Evolutionary conservation across 179 eudicot genomes (phyloP), one percentile per base, ranked within the genome.

Genomic region (Heliamphora pulchella): DNA sequence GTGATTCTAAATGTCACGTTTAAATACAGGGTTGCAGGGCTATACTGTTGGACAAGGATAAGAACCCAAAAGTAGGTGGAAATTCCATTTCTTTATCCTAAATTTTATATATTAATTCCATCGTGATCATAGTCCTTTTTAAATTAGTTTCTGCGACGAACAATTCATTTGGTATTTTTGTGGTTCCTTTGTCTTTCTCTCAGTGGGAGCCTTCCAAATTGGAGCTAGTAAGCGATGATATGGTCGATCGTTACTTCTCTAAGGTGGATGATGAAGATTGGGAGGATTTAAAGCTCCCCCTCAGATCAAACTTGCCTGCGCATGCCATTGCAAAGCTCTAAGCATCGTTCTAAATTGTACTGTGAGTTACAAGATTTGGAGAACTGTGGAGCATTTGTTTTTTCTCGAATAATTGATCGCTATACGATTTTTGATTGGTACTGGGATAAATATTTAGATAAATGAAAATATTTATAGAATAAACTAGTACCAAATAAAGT

Each of bases 21-120:
- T 15, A 51, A 61, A 54, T 83, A 80, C 91, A 94, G 98, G 98
- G 98, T 71, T 90, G 94, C 85, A 89, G 98, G 83, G 98, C 98
- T 71, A 80, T 94, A 82, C 86, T 94, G 71, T 18, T 91, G 77
- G 98, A 94, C 82, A 94, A 91, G 83, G 98, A 94, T 80, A 88
- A 80, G 80, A 92, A 92, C 80, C 97, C 98, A 4, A 94, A 92
- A 96, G 98, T 93, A 5, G 63, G 5, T 31, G 39, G 15, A 20
- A 43, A 46, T 67, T 58, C 62, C 50, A 11, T n/a, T 4, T 54
- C 61, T n/a, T 10, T 76, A 46, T 11, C n/a, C 4, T 11, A 22
- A 9, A 8, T 41, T 9, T 69, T 50, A 17, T 20, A 3, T 59
- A 0, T 39, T 31, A 44, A 46, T 13, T 1, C 18, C 11, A 20